Percentiles rank a stretch among this genome's conserved stretches.
phyloP scores from a whole-genome alignment of 768 basidiomycete genomes.

The Gautieria morchelliformis region DNA sequence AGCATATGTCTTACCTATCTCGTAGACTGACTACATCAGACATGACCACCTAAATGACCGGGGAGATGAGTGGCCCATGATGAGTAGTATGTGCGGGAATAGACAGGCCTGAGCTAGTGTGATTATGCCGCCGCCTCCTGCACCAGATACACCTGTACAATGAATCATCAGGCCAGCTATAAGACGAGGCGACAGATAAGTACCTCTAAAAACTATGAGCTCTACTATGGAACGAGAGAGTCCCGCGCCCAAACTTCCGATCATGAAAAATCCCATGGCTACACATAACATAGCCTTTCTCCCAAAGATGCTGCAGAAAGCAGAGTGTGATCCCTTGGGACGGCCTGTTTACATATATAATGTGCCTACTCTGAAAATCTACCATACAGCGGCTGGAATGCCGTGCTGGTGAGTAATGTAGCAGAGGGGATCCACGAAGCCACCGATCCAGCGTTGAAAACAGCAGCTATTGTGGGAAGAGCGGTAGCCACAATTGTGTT shows the following conservation, averaged over 20 bases:
- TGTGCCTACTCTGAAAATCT: conserved; percentile 18
- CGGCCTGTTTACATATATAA: background rate
- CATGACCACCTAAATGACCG: conserved; percentile 48
- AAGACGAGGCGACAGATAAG: no score
- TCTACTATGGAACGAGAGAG: conserved; percentile 58
- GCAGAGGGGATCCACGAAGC: conserved; percentile 66
- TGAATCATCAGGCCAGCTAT: background rate
- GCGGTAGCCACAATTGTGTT: conserved; percentile 69
- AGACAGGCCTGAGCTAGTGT: conserved; percentile 34
- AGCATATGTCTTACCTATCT: conserved; percentile 35
- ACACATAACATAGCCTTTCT: conserved; percentile 50
- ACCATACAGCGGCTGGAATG: conserved; percentile 43
- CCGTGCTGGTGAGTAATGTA: conserved; percentile 58
- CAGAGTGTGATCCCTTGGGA: background rate
- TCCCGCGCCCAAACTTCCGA: conserved; percentile 56
- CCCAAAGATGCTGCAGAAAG: conserved; percentile 20
- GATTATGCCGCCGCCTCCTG: conserved; percentile 62
- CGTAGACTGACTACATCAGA: conserved; percentile 65
- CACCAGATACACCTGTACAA: conserved; percentile 37
- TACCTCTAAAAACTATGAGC: conserved; percentile 58
- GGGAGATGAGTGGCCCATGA: no score
- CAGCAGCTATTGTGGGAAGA: conserved; percentile 57
- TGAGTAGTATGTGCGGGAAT: background rate
- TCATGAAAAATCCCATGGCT: conserved; percentile 53
- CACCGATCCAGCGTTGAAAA: conserved; percentile 55